These are phyloP conservation scores for Arthrobotrys conoides DNA, from an alignment of 2,329 filamentous ascomycete species.

Conservation along the genomic window DNA sequence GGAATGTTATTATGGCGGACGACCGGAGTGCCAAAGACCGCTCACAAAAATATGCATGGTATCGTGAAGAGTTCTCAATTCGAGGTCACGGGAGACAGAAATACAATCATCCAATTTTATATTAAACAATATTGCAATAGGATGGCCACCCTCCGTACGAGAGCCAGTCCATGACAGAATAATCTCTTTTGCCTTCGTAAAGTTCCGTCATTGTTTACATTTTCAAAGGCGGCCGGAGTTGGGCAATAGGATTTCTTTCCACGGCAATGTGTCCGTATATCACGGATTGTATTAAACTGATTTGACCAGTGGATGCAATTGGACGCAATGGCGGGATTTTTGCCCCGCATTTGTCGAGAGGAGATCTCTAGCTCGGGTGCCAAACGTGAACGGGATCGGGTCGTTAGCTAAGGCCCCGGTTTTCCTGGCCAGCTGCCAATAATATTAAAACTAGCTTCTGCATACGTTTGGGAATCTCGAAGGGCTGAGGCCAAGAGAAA, in stretches of 20 bases:
- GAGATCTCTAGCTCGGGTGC: constrained; percentile 11
- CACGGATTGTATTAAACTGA: constrained; percentile 26
- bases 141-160: background rate
- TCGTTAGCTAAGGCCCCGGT: constrained; percentile 2
- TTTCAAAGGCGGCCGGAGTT: constrained; percentile 6
- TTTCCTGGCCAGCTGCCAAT: background rate
- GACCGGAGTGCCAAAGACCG: background rate
- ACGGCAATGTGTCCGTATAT: constrained; percentile 41
- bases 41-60: background rate
- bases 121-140: background rate
- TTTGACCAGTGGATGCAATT: constrained; percentile 32
- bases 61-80: background rate
- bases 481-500: background rate
- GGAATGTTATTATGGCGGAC: constrained; percentile 3
- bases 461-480: too few relatives aligned
- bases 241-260: constrained; percentile 21
- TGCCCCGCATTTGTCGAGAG: constrained; percentile 40
- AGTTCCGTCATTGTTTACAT: constrained; percentile 17
- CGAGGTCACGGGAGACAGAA: background rate
- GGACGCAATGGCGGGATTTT: constrained; percentile 18
- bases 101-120: background rate
- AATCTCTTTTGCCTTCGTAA: constrained; percentile 3
- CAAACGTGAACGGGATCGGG: constrained; percentile 38
- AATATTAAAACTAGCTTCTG: too few relatives aligned
- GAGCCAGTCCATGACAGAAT: background rate